Conservation (phyloP, 106 monocot species). For the Apostasia ramifera region DNA sequence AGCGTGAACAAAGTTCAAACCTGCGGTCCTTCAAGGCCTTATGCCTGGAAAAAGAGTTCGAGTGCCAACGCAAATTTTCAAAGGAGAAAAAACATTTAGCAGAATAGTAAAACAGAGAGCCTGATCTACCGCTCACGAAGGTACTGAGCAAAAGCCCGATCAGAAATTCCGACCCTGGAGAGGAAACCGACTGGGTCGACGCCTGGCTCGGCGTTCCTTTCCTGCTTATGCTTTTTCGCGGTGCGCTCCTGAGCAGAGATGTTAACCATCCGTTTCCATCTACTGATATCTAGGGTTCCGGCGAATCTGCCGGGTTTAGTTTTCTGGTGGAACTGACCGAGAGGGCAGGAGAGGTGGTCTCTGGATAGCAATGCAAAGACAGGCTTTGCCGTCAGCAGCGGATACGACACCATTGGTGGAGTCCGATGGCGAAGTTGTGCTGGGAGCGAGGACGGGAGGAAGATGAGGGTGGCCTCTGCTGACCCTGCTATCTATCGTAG, state of each 20-base stretch:
- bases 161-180: constrained; percentile 36
- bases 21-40: constrained; percentile 61
- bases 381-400: neutral
- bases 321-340: neutral
- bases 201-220: constrained; percentile 7
- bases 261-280: constrained; percentile 3
- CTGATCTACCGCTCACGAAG: constrained; percentile 46
- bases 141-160: constrained; percentile 57
- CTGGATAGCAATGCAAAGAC: neutral
- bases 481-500: no score
- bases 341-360: neutral
- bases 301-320: neutral
- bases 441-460: no score
- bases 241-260: constrained; percentile 22
- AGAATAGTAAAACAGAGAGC: neutral
- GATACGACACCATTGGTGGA: neutral
- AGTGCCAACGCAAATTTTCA: neutral
- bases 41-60: constrained; percentile 21
- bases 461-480: no score
- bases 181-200: constrained; percentile 66
- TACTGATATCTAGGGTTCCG: neutral
- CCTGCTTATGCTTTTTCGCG: constrained; percentile 12
- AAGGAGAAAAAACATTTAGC: neutral
- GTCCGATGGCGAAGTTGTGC: no score
- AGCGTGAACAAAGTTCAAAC: constrained; percentile 35